These are phyloP conservation scores for Reutealis trisperma DNA, from an alignment of 345 rosid species.

Conservation along the genomic window DNA sequence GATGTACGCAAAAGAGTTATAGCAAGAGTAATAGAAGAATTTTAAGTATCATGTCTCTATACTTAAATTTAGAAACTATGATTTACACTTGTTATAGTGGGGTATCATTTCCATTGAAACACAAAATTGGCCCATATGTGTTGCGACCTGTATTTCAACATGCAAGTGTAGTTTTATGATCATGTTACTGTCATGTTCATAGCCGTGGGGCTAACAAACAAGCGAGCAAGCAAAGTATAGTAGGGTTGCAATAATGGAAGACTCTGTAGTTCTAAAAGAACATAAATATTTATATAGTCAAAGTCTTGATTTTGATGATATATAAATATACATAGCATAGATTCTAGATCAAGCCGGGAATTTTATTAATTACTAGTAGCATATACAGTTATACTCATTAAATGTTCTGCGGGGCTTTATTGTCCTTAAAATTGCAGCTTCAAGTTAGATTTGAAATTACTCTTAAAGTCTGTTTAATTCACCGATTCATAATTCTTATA, in stretches of 20 bases:
- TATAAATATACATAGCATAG: too few species aligned
- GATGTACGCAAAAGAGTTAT: too few species aligned
- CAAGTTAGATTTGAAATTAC: too few species aligned
- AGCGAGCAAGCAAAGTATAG: neutral
- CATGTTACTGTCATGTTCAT: neutral
- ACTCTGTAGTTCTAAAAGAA: neutral
- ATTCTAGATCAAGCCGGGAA: neutral
- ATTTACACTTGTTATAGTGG: neutral
- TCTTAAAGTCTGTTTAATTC: too few species aligned
- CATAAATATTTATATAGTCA: too few species aligned
- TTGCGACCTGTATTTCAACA: neutral
- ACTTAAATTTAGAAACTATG: neutral
- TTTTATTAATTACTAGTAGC: too few species aligned
- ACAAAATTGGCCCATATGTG: neutral
- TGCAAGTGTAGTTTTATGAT: neutral
- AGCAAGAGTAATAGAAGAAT: too few species aligned
- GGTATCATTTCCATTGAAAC: neutral
- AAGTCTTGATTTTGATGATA: constrained; percentile 1
- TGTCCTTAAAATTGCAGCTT: too few species aligned
- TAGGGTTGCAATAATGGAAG: constrained; percentile 4
- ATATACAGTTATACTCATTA: too few species aligned
- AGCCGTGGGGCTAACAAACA: neutral
- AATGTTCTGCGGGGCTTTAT: too few species aligned
- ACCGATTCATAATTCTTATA: too few species aligned
- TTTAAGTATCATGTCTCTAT: neutral